Evolutionary conservation across 176 grass and related monocot genomes (phyloP).

Genomic region (Metroxylon sagu): DNA sequence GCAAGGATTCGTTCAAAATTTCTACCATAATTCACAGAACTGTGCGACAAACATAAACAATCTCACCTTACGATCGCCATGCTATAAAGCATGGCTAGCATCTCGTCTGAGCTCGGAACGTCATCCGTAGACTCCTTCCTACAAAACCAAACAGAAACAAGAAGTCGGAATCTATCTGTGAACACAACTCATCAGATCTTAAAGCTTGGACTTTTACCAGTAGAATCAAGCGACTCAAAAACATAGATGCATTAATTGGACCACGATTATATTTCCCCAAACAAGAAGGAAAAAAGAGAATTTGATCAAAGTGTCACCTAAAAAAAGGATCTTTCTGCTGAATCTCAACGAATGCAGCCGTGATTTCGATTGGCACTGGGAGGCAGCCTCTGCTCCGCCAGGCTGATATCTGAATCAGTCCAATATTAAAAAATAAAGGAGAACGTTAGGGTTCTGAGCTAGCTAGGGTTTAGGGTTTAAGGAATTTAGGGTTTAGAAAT

Average conservation of each 20-base stretch:
- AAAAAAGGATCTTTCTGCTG: constrained; percentile 86
- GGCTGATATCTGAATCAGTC: constrained; percentile 44
- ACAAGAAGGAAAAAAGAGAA: background rate
- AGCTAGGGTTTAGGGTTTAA: background rate
- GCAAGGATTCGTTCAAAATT: too few species aligned
- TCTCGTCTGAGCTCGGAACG: constrained; percentile 51
- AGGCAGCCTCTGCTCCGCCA: constrained; percentile 82
- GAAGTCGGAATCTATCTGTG: too few species aligned
- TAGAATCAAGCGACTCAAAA: too few species aligned
- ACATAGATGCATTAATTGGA: too few species aligned
- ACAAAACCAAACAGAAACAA: constrained; percentile 5
- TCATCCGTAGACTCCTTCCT: constrained; percentile 36
- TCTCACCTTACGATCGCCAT: constrained; percentile 74
- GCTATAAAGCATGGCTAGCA: constrained; percentile 80
- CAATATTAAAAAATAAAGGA: background rate
- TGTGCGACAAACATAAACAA: background rate
- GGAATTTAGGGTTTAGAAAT: background rate
- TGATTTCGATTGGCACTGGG: constrained; percentile 64
- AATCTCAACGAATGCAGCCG: constrained; percentile 66
- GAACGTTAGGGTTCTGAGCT: too few species aligned
- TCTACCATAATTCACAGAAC: too few species aligned
- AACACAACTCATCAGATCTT: too few species aligned
- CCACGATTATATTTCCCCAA: too few species aligned
- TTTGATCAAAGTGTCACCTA: constrained; percentile 20
- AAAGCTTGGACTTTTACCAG: too few species aligned